Evolutionary conservation across 495 filamentous ascomycete species (phyloP).

Genomic region (Penicillium tannophilum): DNA sequence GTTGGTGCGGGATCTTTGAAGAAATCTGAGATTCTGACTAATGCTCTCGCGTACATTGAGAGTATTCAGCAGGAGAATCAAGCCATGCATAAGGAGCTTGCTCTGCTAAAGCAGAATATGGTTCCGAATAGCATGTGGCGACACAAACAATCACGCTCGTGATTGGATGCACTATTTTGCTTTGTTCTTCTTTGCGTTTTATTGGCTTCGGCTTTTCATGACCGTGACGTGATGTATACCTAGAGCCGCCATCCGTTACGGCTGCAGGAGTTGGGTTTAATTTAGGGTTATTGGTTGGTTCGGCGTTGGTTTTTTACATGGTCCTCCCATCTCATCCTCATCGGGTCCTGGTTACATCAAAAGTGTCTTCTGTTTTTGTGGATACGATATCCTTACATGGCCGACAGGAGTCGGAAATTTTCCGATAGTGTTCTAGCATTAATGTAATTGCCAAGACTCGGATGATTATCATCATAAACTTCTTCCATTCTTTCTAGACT

Average conservation of each 20-base stretch:
- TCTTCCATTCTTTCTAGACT: no score
- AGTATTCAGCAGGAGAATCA: constrained; percentile 48
- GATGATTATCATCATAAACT: constrained; percentile 14
- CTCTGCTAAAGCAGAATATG: constrained; percentile 38
- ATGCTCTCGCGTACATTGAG: constrained; percentile 71
- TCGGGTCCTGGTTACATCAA: constrained; percentile 33
- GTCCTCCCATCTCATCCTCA: constrained; percentile 23
- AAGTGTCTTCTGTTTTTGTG: constrained; percentile 29
- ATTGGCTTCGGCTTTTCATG: constrained; percentile 3
- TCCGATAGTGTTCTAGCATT: constrained; percentile 28
- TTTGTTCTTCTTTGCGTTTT: not conserved
- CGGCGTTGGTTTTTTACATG: constrained; percentile 5
- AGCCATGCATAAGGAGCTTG: constrained; percentile 41
- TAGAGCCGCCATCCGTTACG: constrained; percentile 14
- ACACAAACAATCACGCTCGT: constrained; percentile 20
- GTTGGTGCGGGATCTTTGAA: constrained; percentile 42
- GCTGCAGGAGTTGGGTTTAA: constrained; percentile 1
- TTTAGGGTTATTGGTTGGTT: not conserved
- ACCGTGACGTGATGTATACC: constrained; percentile 25
- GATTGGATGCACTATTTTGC: not conserved
- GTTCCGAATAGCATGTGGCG: constrained; percentile 38
- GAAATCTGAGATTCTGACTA: constrained; percentile 62
- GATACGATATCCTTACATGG: constrained; percentile 10
- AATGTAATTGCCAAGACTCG: constrained; percentile 35
- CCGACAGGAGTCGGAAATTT: constrained; percentile 2